These are phyloP conservation scores for Saksenaea vasiformis DNA, from an alignment of 371 early-diverging fungal species.

Conservation along the genomic window DNA sequence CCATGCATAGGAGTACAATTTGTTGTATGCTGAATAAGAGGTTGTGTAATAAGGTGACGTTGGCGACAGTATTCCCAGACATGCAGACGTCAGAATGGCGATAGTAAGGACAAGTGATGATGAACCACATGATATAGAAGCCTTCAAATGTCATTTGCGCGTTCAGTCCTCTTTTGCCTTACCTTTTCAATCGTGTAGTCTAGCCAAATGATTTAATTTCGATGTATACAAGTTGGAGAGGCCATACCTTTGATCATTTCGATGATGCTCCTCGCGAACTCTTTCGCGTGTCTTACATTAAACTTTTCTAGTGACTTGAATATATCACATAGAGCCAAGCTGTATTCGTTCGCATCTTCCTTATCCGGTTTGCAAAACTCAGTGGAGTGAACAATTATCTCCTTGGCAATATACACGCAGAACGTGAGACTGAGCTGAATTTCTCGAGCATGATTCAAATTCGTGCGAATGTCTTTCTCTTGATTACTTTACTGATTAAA, in stretches of 20 bases:
- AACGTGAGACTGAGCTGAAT: background rate
- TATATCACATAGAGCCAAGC: background rate
- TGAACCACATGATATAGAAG: background rate
- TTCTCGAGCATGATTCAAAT: background rate
- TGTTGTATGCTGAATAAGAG: background rate
- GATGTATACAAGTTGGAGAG: background rate
- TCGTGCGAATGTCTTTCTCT: background rate
- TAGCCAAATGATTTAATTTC: background rate
- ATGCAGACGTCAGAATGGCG: background rate
- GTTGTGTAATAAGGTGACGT: background rate
- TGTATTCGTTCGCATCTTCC: background rate
- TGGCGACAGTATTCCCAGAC: background rate
- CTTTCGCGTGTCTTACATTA: background rate
- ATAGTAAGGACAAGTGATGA: background rate
- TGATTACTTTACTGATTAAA: background rate
- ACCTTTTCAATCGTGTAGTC: background rate
- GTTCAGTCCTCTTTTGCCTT: background rate
- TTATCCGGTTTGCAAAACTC: background rate
- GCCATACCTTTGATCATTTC: background rate
- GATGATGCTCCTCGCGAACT: background rate
- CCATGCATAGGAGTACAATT: background rate
- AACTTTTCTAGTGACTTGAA: background rate
- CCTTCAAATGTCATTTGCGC: background rate
- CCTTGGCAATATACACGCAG: background rate
- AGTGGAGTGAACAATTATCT: background rate